Percentiles rank a stretch among this genome's conserved stretches.
phyloP scores from a whole-genome alignment of 805 yeast genomes.

The Candida sakaeoensis region DNA sequence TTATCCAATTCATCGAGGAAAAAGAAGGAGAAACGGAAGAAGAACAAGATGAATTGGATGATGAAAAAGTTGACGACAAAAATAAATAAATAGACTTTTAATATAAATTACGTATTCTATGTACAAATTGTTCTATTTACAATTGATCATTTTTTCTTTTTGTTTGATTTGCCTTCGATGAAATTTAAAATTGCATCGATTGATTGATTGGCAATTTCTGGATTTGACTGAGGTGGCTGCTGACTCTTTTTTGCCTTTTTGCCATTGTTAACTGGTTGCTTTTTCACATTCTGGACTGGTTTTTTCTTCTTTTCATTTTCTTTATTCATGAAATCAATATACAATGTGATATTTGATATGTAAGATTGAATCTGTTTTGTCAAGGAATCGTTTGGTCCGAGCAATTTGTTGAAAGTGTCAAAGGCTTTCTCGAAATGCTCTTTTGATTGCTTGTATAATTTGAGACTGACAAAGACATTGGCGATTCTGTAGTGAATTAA shows the following conservation, averaged over 20 bases:
- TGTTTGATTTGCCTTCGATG: slow-evolving; percentile 51
- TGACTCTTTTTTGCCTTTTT: slow-evolving; percentile 16
- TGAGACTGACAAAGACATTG: slow-evolving; percentile 45
- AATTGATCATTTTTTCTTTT: slow-evolving; percentile 6
- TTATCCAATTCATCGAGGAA: slow-evolving; percentile 28
- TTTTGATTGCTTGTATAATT: slow-evolving; percentile 54
- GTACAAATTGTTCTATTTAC: slow-evolving; percentile 5
- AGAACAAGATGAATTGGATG: slow-evolving; percentile 11
- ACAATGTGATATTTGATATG: slow-evolving; percentile 53
- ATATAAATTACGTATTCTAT: not conserved
- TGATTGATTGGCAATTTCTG: slow-evolving; percentile 59
- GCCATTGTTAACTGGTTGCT: slow-evolving; percentile 15
- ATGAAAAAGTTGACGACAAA: not conserved
- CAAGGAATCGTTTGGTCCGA: slow-evolving; percentile 65
- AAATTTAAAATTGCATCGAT: slow-evolving; percentile 70
- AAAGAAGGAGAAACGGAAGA: slow-evolving; percentile 3
- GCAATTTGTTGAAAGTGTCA: slow-evolving; percentile 48
- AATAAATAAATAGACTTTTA: not conserved
- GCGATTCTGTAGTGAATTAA: slow-evolving; percentile 59
- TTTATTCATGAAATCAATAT: slow-evolving; percentile 42
- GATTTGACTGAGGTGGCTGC: slow-evolving; percentile 29
- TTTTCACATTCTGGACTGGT: slow-evolving; percentile 15
- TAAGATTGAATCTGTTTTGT: slow-evolving; percentile 68
- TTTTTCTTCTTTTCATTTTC: slow-evolving; percentile 25
- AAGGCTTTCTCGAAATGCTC: slow-evolving; percentile 55